Evolutionary conservation across 2,329 filamentous ascomycete genomes (phyloP).

Genomic region (Claviceps sp.): DNA sequence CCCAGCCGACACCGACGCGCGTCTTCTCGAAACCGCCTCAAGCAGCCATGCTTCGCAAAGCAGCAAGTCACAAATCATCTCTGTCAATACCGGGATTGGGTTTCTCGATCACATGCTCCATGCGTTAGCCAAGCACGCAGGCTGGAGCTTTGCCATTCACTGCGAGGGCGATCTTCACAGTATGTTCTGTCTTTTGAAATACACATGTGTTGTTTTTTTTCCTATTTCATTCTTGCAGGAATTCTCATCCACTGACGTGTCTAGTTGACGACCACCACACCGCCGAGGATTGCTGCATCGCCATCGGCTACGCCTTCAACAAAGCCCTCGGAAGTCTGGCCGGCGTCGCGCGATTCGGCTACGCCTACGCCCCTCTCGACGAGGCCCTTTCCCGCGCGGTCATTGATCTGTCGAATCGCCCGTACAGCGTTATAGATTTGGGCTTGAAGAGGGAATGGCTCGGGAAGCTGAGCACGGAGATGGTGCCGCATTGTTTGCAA

Average conservation of each 20-base stretch:
- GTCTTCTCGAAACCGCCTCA: constrained; percentile 32
- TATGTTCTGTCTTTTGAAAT: constrained; percentile 27
- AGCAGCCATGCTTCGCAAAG: constrained; percentile 71
- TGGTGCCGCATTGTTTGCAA: constrained; percentile 92
- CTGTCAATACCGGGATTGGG: constrained; percentile 84
- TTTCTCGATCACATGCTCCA: constrained; percentile 99
- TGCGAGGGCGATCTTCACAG: constrained; percentile 87
- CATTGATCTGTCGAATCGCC: constrained; percentile 86
- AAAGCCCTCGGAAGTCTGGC: constrained; percentile 62
- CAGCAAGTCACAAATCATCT: constrained; percentile 74
- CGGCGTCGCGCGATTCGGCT: constrained; percentile 81
- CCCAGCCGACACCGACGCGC: constrained; percentile 48
- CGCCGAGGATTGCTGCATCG: constrained; percentile 87
- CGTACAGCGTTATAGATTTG: constrained; percentile 71
- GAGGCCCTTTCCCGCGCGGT: constrained; percentile 90
- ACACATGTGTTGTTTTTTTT: neutral
- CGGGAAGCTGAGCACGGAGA: constrained; percentile 84
- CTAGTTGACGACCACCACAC: constrained; percentile 97
- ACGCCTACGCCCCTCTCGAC: constrained; percentile 85
- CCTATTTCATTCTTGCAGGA: neutral
- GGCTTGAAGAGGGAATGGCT: constrained; percentile 85
- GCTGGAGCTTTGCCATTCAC: constrained; percentile 76
- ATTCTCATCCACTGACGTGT: too few relatives aligned
- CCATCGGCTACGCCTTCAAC: constrained; percentile 76
- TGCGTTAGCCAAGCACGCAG: constrained; percentile 86